These are phyloP conservation scores for Lecanicillium sp. DNA, from an alignment of 2,329 filamentous ascomycete genomes.

Conservation along the genomic window DNA sequence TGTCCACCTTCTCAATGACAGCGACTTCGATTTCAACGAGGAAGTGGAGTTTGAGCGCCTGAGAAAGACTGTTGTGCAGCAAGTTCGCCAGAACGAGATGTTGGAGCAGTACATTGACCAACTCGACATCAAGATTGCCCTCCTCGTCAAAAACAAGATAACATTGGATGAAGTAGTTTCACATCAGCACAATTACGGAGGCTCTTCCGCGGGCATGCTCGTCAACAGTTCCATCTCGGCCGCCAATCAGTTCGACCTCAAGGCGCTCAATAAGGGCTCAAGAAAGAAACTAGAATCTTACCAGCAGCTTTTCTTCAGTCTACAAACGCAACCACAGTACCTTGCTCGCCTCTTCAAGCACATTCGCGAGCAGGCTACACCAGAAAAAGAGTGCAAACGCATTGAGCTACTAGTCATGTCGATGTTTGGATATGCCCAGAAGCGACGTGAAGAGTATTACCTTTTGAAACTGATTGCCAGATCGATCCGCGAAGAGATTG, in stretches of 20 bases:
- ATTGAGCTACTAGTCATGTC: constrained; percentile 94
- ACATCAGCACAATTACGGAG: constrained; percentile 93
- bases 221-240: constrained; percentile 84
- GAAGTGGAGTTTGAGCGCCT: constrained; percentile 94
- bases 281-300: constrained; percentile 93
- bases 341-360: constrained; percentile 80
- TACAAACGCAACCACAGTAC: constrained; percentile 95
- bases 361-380: constrained; percentile 71
- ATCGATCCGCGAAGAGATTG: constrained; percentile 79
- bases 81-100: constrained; percentile 94
- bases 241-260: constrained; percentile 88
- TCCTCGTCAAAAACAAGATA: constrained; percentile 99
- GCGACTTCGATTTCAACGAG: constrained; percentile 97
- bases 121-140: constrained; percentile 95
- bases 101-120: constrained; percentile 97
- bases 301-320: constrained; percentile 93
- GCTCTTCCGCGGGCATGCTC: constrained; percentile 74
- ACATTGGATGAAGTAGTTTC: constrained; percentile 95
- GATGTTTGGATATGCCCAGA: constrained; percentile 93
- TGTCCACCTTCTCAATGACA: constrained; percentile 94
- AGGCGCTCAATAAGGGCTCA: constrained; percentile 94
- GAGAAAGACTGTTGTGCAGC: constrained; percentile 92
- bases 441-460: constrained; percentile 94
- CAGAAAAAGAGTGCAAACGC: constrained; percentile 87
- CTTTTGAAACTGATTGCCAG: constrained; percentile 78